phyloP scores from a whole-genome alignment of 306 rosid genomes.

The Cucurbita argyrosperma region DNA sequence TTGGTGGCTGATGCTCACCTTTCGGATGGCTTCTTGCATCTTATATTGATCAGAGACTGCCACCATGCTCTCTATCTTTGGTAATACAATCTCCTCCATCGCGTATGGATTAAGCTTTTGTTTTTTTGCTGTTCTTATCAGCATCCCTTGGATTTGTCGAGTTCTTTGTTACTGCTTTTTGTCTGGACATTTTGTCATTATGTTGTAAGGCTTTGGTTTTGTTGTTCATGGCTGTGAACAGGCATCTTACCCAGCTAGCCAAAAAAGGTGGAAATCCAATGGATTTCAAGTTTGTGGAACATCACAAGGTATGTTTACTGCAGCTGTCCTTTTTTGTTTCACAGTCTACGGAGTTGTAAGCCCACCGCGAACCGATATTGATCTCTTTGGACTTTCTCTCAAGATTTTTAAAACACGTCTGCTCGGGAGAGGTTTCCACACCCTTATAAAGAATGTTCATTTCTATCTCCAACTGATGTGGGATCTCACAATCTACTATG shows the following conservation, averaged over 20 bases:
- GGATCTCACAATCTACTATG: no score
- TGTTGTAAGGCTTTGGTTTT: not conserved
- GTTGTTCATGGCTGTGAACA: constrained; percentile 9
- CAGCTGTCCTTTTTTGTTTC: not conserved
- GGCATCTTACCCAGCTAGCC: constrained; percentile 87
- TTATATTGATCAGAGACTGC: constrained; percentile 66
- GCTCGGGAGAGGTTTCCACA: no score
- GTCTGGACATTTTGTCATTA: not conserved
- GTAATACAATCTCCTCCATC: constrained; percentile 20
- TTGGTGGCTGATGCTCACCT: constrained; percentile 95
- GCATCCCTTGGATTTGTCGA: not conserved
- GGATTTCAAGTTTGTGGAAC: constrained; percentile 75
- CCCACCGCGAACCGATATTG: no score
- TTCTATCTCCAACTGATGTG: no score
- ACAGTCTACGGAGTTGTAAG: no score
- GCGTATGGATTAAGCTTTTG: not conserved
- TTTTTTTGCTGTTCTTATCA: not conserved
- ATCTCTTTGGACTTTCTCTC: no score
- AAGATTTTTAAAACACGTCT: no score
- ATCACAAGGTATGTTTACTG: constrained; percentile 45
- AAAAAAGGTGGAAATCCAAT: constrained; percentile 72
- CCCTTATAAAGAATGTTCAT: no score
- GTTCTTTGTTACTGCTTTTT: not conserved
- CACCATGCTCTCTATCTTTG: constrained; percentile 74
- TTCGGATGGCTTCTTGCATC: constrained; percentile 87